phyloP scores from a whole-genome alignment of 164 flowering plant genomes.

The Berberis vulgaris region DNA sequence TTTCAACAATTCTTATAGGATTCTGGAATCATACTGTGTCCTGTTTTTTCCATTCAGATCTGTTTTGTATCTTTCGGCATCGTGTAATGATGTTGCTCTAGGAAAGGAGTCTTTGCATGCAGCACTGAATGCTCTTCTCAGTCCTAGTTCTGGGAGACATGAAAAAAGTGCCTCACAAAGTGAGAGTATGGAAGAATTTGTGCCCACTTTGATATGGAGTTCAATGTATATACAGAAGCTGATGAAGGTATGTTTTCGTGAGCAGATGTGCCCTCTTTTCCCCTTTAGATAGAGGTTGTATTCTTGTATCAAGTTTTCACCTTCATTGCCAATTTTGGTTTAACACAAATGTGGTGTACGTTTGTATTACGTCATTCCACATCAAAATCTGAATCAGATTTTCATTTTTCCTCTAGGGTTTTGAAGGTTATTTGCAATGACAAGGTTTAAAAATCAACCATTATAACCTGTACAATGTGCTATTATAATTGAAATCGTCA shows the following conservation, averaged over 20 bases:
- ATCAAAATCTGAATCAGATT: too few relatives aligned
- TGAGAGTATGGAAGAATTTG: conserved; percentile 19
- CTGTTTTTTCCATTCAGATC: conserved; percentile 43
- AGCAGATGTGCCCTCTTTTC: background rate
- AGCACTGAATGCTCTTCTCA: conserved; percentile 47
- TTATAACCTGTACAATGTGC: too few relatives aligned
- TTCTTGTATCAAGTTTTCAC: too few relatives aligned
- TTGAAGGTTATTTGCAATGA: too few relatives aligned
- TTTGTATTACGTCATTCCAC: too few relatives aligned
- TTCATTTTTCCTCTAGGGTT: too few relatives aligned
- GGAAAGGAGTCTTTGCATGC: conserved; percentile 54
- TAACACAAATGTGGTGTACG: too few relatives aligned
- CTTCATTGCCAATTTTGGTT: too few relatives aligned
- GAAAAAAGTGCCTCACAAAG: conserved; percentile 23
- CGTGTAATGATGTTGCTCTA: conserved; percentile 46
- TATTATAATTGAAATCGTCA: too few relatives aligned
- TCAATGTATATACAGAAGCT: conserved; percentile 64
- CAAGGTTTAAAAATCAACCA: too few relatives aligned
- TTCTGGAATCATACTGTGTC: too few relatives aligned
- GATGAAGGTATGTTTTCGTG: conserved; percentile 29
- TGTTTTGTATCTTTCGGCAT: conserved; percentile 60
- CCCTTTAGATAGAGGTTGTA: background rate
- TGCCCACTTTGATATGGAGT: conserved; percentile 64
- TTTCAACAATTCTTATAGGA: too few relatives aligned
- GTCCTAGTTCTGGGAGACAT: conserved; percentile 20